Percentiles rank a stretch among this genome's conserved stretches.
These are phyloP conservation scores for Lachancea kluyveri DNA, from an alignment of 805 yeast species.

Conservation along the genomic window DNA sequence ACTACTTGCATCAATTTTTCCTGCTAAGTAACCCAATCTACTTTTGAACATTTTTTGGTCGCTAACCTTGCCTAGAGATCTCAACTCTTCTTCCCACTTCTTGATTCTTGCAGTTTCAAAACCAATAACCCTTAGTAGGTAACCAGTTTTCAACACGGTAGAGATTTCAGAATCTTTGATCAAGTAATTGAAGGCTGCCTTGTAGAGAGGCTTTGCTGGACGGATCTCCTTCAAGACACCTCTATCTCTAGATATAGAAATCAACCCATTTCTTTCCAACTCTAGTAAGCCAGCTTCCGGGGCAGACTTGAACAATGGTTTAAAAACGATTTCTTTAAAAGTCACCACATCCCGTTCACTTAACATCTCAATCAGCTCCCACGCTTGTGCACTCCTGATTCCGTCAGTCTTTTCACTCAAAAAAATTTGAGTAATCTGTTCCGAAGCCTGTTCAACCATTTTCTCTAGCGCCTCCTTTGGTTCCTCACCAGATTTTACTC, in stretches of 20 bases:
- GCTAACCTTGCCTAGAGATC: slow-evolving; percentile 45
- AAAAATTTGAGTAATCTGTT: slow-evolving; percentile 81
- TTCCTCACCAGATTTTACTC: slow-evolving; percentile 81
- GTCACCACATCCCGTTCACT: slow-evolving; percentile 41
- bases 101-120: slow-evolving; percentile 58
- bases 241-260: slow-evolving; percentile 64
- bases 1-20: slow-evolving; percentile 60
- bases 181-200: slow-evolving; percentile 70
- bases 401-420: slow-evolving; percentile 42
- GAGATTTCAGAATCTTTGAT: slow-evolving; percentile 49
- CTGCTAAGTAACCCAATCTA: slow-evolving; percentile 60
- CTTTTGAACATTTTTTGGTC: slow-evolving; percentile 49
- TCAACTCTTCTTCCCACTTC: slow-evolving; percentile 66
- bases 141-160: slow-evolving; percentile 58
- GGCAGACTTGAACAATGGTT: slow-evolving; percentile 54
- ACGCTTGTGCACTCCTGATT: slow-evolving; percentile 76
- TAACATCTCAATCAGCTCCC: slow-evolving; percentile 70
- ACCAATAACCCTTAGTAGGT: slow-evolving; percentile 46
- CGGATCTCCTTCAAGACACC: slow-evolving; percentile 62
- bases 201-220: slow-evolving; percentile 81
- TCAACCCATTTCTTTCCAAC: slow-evolving; percentile 74
- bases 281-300: slow-evolving; percentile 54
- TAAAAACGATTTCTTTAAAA: slow-evolving; percentile 46
- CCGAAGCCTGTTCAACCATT: slow-evolving; percentile 79
- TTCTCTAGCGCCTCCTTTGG: slow-evolving; percentile 71